Percentiles rank a stretch among this genome's conserved stretches.
Conservation (phyloP, 345 rosid species). For the Brassica rapa region DNA sequence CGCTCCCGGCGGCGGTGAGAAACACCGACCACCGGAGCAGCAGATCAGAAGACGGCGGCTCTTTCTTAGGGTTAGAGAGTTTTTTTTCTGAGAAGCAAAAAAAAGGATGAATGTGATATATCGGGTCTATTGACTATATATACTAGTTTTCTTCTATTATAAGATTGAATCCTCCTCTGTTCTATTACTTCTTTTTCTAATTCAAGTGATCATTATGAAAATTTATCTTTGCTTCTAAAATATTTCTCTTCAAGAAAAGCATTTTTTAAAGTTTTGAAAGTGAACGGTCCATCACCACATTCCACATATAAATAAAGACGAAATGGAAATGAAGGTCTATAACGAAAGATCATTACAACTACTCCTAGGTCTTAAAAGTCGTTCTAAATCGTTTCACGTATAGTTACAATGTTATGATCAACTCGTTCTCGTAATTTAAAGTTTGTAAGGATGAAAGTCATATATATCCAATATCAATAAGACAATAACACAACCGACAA, state of each 20-base stretch:
- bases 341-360: background rate
- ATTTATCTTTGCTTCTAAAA: background rate
- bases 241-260: background rate
- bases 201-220: constrained; percentile 8
- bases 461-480: background rate
- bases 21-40: too few relatives aligned
- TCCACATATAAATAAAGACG: background rate
- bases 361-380: background rate
- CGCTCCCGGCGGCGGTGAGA: too few relatives aligned
- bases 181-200: constrained; percentile 5
- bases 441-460: background rate
- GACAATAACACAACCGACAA: constrained; percentile 21
- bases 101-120: too few relatives aligned
- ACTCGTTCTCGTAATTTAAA: background rate
- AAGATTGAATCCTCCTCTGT: background rate
- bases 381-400: background rate
- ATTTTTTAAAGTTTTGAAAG: background rate
- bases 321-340: background rate
- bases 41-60: too few relatives aligned
- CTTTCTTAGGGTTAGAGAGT: too few relatives aligned
- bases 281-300: constrained; percentile 5
- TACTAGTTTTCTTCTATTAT: background rate
- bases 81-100: too few relatives aligned
- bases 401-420: background rate
- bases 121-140: background rate